Evolutionary conservation across 2,329 filamentous ascomycete species (phyloP).

Genomic region (Hypomyces perniciosus): DNA sequence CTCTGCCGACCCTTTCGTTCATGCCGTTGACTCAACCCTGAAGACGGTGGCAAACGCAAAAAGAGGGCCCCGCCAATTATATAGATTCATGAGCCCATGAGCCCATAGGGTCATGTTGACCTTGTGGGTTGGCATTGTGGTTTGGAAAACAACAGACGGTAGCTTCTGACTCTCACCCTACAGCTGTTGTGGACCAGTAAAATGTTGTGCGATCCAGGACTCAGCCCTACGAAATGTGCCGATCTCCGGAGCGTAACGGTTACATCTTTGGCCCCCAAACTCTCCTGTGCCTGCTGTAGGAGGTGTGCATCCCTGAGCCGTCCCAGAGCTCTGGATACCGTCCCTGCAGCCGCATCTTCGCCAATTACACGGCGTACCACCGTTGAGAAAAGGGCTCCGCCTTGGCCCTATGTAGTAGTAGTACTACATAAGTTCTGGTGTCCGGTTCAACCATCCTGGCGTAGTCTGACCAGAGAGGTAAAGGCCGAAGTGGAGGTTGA

Average conservation of each 20-base stretch:
- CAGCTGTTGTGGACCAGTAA: conserved; percentile 8
- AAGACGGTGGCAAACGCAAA: too few species aligned
- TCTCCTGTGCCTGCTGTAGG: conserved; percentile 4
- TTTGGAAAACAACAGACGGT: neutral
- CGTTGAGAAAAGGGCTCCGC: conserved; percentile 3
- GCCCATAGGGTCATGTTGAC: neutral
- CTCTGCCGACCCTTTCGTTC: neutral
- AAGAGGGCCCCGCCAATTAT: too few species aligned
- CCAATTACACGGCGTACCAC: conserved; percentile 9
- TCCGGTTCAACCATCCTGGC: too few species aligned
- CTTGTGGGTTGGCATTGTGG: neutral
- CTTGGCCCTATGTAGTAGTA: neutral
- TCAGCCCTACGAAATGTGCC: conserved; percentile 12
- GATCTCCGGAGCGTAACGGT: conserved; percentile 12
- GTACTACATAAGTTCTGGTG: too few species aligned
- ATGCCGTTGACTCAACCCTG: too few species aligned
- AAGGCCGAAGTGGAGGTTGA: too few species aligned
- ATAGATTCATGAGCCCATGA: too few species aligned
- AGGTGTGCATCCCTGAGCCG: conserved; percentile 1
- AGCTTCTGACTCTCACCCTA: neutral
- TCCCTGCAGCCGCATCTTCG: conserved; percentile 4
- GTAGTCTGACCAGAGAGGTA: too few species aligned
- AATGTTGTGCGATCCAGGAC: conserved; percentile 5
- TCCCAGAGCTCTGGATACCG: conserved; percentile 8
- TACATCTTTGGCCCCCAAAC: conserved; percentile 14